Percentiles rank a stretch among this genome's conserved stretches.
Evolutionary conservation across 805 yeast genomes (phyloP).

Genomic region (Brettanomyces anomalus): DNA sequence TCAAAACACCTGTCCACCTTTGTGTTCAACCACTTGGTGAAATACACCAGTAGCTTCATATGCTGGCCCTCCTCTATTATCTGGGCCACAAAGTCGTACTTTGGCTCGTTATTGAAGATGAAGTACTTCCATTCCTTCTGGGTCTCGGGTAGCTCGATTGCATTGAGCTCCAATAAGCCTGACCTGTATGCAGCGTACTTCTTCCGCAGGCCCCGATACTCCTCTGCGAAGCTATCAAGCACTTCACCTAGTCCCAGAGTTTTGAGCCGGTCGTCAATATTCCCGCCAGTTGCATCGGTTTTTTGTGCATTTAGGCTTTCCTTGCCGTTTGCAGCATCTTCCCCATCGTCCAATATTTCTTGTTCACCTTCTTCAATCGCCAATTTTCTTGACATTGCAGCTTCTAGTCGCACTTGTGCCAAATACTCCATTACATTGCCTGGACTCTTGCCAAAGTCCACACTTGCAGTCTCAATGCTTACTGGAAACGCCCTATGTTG

Average conservation of each 20-base stretch:
- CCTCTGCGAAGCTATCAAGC: slow-evolving; percentile 7
- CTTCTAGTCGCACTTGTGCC: slow-evolving; percentile 25
- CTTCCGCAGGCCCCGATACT: slow-evolving; percentile 10
- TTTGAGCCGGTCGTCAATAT: neutral
- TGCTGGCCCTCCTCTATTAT: slow-evolving; percentile 27
- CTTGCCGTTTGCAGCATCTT: slow-evolving; percentile 5
- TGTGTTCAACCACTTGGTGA: slow-evolving; percentile 32
- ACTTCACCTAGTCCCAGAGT: too few species aligned
- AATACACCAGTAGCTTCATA: slow-evolving; percentile 31
- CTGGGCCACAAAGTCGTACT: slow-evolving; percentile 20
- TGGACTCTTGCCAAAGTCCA: slow-evolving; percentile 13
- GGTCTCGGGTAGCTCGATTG: slow-evolving; percentile 28
- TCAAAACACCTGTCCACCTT: slow-evolving; percentile 20
- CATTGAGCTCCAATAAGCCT: slow-evolving; percentile 17
- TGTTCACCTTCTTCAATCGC: slow-evolving; percentile 8
- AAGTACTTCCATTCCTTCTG: slow-evolving; percentile 35
- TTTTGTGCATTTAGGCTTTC: slow-evolving; percentile 1
- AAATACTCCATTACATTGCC: slow-evolving; percentile 23
- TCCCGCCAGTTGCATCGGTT: neutral
- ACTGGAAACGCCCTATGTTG: slow-evolving; percentile 29
- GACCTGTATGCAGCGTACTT: slow-evolving; percentile 14
- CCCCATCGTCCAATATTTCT: neutral
- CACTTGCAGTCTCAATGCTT: slow-evolving; percentile 9
- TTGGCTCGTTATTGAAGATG: slow-evolving; percentile 27
- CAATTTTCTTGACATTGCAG: slow-evolving; percentile 5